phyloP scores from a whole-genome alignment of 176 grass and related monocot species.

The Carex myosuroides region DNA sequence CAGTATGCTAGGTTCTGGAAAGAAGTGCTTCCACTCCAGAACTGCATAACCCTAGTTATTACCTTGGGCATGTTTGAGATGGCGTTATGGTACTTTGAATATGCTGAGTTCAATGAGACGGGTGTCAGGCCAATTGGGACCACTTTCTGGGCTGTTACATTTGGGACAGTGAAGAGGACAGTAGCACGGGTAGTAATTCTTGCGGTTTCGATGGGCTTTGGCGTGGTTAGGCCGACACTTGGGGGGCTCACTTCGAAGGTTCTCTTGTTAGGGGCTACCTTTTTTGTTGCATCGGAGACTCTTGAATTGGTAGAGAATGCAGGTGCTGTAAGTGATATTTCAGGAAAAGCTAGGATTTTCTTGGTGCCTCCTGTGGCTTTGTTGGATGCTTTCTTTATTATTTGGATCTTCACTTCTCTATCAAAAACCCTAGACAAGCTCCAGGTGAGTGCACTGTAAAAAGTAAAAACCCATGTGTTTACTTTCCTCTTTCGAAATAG shows the following conservation, averaged over 20 bases:
- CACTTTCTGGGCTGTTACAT: constrained; percentile 98
- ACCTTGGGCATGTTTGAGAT: constrained; percentile 97
- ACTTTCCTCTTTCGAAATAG: background rate
- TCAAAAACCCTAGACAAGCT: constrained; percentile 87
- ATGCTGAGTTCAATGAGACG: constrained; percentile 90
- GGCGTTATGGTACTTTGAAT: constrained; percentile 98
- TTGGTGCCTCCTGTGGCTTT: constrained; percentile 92
- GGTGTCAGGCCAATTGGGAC: constrained; percentile 76
- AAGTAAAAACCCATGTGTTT: background rate
- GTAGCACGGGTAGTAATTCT: constrained; percentile 77
- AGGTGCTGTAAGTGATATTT: constrained; percentile 89
- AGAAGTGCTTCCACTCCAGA: constrained; percentile 96
- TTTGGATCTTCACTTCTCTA: constrained; percentile 97
- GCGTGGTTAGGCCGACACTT: constrained; percentile 85
- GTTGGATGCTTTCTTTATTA: constrained; percentile 88
- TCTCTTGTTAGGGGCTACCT: constrained; percentile 87
- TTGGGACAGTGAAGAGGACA: constrained; percentile 87
- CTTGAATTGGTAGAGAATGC: constrained; percentile 98
- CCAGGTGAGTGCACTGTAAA: constrained; percentile 39
- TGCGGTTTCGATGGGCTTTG: constrained; percentile 92
- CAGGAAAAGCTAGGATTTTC: constrained; percentile 93
- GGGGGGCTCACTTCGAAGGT: constrained; percentile 96
- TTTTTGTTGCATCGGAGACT: constrained; percentile 93
- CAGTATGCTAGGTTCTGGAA: constrained; percentile 96
- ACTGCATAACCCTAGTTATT: constrained; percentile 97